Percentiles rank a stretch among this genome's conserved stretches.
Evolutionary conservation across 78 protist species (phyloP).

Genomic region (Neovahlkampfia damariscottae): DNA sequence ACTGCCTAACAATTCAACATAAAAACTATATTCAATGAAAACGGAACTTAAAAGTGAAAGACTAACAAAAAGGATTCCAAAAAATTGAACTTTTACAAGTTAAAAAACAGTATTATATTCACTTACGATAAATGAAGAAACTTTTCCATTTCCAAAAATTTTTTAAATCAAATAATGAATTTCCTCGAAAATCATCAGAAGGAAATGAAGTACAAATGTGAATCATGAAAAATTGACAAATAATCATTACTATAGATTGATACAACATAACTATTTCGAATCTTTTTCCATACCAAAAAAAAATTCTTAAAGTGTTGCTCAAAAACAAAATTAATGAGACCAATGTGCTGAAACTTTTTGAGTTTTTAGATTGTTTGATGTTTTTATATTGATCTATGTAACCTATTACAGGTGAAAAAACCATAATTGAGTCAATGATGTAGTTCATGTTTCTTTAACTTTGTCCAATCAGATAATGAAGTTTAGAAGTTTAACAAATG

Average conservation of each 20-base stretch:
- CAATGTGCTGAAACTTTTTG: constrained; percentile 31
- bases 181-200: not conserved
- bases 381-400: constrained; percentile 39
- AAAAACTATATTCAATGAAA: not conserved
- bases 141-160: no score
- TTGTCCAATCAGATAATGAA: no score
- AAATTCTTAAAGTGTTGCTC: constrained; percentile 35
- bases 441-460: no score
- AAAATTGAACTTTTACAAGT: not conserved
- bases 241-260: constrained; percentile 45
- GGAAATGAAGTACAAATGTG: not conserved
- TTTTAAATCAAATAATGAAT: not conserved
- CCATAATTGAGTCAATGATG: not conserved
- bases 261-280: constrained; percentile 41
- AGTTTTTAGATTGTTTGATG: not conserved
- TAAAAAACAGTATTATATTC: no score
- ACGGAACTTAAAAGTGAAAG: not conserved
- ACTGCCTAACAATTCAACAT: constrained; percentile 41
- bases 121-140: no score
- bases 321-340: constrained; percentile 39
- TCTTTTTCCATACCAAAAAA: constrained; percentile 47
- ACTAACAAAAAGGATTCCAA: not conserved
- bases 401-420: constrained; percentile 51
- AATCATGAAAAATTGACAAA: constrained; percentile 21
- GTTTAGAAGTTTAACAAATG: no score